Evolutionary conservation across 805 yeast species (phyloP), one percentile per base, ranked within the genome.

Genomic region (Peterozyma xylosa): DNA sequence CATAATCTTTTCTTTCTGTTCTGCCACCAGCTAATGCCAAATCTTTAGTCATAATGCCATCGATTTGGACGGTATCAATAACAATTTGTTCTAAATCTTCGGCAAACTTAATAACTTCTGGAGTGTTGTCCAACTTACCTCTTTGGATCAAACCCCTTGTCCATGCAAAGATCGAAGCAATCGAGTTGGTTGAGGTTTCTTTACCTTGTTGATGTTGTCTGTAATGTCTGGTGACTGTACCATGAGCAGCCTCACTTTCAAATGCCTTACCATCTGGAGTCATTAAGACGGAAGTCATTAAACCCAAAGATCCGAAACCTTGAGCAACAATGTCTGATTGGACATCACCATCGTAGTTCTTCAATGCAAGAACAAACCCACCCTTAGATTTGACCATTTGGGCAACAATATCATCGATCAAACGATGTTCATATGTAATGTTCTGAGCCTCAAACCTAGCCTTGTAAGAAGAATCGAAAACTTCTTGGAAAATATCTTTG

Each of bases 341-440:
- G 44, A 85, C 93, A 60, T 85, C 93, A 64, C 93, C 93, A 60
- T 85, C 93, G 58, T 85, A 85, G 64, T 85, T 85, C 64, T 85
- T 85, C 70, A 85, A 70, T 40, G 91, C 91, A 71, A 85, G 74
- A 49, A 84, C 76, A 57, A 75, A 85, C 5, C 93, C 93, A 57
- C 93, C 93, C 56, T 80, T 80, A 21, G 91, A 84, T 63, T 85
- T 85, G 58, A 85, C 65, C 93, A 85, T 85, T 64, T 85, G 93
- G 4, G 91, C 91, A 48, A 85, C 93, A 89, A 85, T 85, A 60
- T 85, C 93, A 62, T 85, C 93, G 50, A 85, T 85, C 58, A 85
- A 71, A 63, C 93, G 76, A 63, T 85, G 93, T 62, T 85, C 90
- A 55, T 83, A 85, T 70, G 78, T 74, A 50, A 85, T 73, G 17